Base-by-base conservation (phyloP, 2,329 filamentous ascomycete genomes). In the Trichophyton verrucosum region DNA sequence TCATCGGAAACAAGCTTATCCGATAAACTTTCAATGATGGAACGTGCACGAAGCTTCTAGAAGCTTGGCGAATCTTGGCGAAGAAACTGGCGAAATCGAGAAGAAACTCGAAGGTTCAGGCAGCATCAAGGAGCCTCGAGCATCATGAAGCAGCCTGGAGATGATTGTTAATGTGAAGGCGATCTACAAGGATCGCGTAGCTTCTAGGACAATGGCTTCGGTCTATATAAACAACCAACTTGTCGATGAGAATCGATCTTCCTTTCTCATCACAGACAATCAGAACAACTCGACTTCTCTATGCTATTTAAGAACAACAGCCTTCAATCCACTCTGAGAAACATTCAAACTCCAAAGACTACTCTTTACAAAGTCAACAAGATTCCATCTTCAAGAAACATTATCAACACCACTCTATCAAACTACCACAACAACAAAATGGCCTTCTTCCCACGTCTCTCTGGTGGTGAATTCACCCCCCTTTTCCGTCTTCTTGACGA, bases 401-500 rank as follows among this genome's bases (percentile, higher is more conserved):
- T 42, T 36, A 30, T 20, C 40, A 24, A 15, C 57, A 44, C 13
- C 24, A 46, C 11, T 49, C 47, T 24, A 64, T 63, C 66, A 60
- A 65, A 17, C 40, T 17, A 44, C n/a, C 7, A n/a, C 40, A 20
- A 63, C 65, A 72, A 64, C 65, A 72, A 64, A 57, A 77, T 78
- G 75, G 68, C 73, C 59, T 73, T 75, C 68, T 70, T 75, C 60
- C 67, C 74, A 51, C 69, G 69, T 63, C 67, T 73, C 60, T 64
- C 67, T 27, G 49, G 68, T 11, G 63, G 67, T 59, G 72, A 76
- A 60, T 70, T 77, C 62, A 63, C 68, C 51, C 74, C 75, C 11
- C 68, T 78, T 61, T 75, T 78, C 68, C 73, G 70, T 51, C 69
- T 77, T 24, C 68, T 77, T 57, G 74, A 77, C 55, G 72, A 75